phyloP scores from a whole-genome alignment of 1,139 yeast genomes.

The Zygosaccharomyces pseudobailii region DNA sequence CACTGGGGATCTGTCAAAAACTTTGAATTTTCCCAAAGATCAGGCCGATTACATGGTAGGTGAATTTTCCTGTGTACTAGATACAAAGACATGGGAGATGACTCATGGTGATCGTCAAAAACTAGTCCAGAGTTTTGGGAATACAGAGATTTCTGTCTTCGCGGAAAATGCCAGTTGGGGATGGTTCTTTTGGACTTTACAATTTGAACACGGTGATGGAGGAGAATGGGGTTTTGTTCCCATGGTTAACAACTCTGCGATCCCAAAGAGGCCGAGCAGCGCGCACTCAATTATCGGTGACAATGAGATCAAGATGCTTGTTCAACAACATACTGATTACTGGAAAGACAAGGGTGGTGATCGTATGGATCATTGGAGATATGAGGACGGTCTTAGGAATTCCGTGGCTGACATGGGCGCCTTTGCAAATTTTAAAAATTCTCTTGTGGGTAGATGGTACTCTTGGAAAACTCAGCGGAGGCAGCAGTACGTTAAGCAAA shows the following conservation, averaged over 20 bases:
- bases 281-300: conserved; percentile 43
- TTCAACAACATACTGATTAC: conserved; percentile 51
- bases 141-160: conserved; percentile 43
- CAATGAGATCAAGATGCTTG: conserved; percentile 41
- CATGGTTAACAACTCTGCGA: conserved; percentile 64
- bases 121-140: conserved; percentile 44
- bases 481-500: conserved; percentile 50
- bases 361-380: conserved; percentile 76
- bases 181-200: conserved; percentile 84
- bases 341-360: conserved; percentile 64
- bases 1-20: conserved; percentile 49
- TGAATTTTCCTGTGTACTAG: conserved; percentile 86
- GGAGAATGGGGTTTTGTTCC: conserved; percentile 95
- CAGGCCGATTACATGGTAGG: conserved; percentile 78
- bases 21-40: conserved; percentile 47
- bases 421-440: conserved; percentile 66
- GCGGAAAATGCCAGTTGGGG: conserved; percentile 57
- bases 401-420: conserved; percentile 69
- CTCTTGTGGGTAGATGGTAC: conserved; percentile 64
- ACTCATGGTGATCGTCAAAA: conserved; percentile 44
- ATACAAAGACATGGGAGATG: conserved; percentile 66
- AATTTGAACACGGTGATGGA: conserved; percentile 82
- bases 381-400: conserved; percentile 64
- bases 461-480: conserved; percentile 61
- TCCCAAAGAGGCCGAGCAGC: conserved; percentile 35